These are phyloP conservation scores for Microsporum ferrugineum DNA, from an alignment of 2,329 filamentous ascomycete species.

Conservation along the genomic window DNA sequence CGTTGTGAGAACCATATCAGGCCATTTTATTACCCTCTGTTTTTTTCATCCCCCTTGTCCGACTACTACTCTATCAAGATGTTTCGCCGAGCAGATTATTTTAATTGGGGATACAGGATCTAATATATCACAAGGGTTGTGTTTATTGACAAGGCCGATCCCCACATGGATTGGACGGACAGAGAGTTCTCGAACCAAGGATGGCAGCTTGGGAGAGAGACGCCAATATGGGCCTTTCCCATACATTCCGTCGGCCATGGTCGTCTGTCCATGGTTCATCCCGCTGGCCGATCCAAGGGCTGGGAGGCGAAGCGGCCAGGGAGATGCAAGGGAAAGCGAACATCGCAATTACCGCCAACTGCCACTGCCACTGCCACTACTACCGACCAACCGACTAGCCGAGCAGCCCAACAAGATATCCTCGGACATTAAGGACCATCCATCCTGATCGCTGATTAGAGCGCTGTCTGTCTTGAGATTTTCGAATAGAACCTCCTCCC, in stretches of 20 bases:
- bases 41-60: not conserved
- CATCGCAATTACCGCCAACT: not conserved
- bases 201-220: not conserved
- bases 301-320: not conserved
- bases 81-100: not conserved
- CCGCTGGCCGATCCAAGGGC: not conserved
- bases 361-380: too few species aligned
- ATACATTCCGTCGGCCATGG: not conserved
- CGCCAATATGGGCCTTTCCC: not conserved
- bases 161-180: not conserved
- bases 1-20: not conserved
- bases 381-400: not conserved
- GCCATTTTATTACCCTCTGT: not conserved
- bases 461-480: too few species aligned
- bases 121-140: conserved; percentile 1
- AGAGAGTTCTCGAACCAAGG: conserved; percentile 2
- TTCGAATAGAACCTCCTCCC: too few species aligned
- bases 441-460: too few species aligned
- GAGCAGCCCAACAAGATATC: too few species aligned
- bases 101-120: not conserved
- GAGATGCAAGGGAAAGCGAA: not conserved
- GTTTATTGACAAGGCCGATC: not conserved
- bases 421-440: too few species aligned
- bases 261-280: not conserved
- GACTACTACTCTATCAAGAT: not conserved